Evolutionary conservation across 441 rosid genomes (phyloP).

Genomic region (Euphorbia corollata): DNA sequence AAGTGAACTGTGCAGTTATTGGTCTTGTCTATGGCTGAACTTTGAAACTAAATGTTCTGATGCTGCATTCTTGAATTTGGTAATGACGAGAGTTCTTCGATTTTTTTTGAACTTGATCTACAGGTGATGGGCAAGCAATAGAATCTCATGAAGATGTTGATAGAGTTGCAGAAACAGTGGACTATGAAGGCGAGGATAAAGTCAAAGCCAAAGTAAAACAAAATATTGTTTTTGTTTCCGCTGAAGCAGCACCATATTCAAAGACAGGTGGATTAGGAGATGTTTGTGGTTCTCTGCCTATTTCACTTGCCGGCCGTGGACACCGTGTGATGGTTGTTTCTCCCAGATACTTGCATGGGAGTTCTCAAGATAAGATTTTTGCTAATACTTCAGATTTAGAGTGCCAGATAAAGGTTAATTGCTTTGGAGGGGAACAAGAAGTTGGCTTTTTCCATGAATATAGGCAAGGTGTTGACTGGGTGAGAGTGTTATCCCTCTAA

Average conservation of each 20-base stretch:
- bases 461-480: slow-evolving; percentile 91
- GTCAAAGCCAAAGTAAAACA: slow-evolving; percentile 28
- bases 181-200: slow-evolving; percentile 26
- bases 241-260: slow-evolving; percentile 94
- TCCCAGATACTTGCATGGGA: slow-evolving; percentile 70
- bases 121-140: slow-evolving; percentile 31
- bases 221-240: slow-evolving; percentile 66
- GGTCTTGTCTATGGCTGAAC: background rate
- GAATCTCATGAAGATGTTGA: slow-evolving; percentile 24
- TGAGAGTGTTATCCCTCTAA: slow-evolving; percentile 25
- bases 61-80: background rate
- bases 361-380: slow-evolving; percentile 40
- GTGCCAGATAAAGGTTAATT: slow-evolving; percentile 36
- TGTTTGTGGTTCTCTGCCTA: slow-evolving; percentile 92
- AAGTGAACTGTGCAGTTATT: no score
- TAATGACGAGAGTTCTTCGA: slow-evolving; percentile 4
- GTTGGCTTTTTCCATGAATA: slow-evolving; percentile 82
- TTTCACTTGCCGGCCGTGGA: slow-evolving; percentile 67
- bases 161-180: slow-evolving; percentile 31
- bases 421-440: slow-evolving; percentile 75
- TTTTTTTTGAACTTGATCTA: slow-evolving; percentile 11
- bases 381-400: slow-evolving; percentile 43
- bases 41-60: background rate
- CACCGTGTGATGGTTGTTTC: slow-evolving; percentile 93
- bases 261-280: slow-evolving; percentile 95